Base-by-base conservation (phyloP, 2,329 filamentous ascomycete species). In the Alternaria viburni region DNA sequence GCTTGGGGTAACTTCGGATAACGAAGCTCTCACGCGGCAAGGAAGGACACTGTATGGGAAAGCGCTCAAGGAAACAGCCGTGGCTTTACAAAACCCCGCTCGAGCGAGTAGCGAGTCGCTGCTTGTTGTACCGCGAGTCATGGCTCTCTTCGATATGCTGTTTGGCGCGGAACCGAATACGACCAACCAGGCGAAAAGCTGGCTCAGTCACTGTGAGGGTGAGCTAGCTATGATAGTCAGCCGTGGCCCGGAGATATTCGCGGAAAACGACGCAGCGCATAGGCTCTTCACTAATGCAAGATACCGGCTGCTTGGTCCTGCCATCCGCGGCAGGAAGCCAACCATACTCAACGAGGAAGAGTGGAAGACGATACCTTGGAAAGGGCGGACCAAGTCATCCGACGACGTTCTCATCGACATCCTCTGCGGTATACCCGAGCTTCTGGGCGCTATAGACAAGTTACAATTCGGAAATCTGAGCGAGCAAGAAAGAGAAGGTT, bases 341-440 rank as follows among this genome's bases (percentile, higher is more conserved):
- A 76, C 73, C 6, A 66, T 77, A 17, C 52, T 81, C 17, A 74
- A 77, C 15, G 68, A 69, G 3, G 60, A 68, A 13, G 69, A 70
- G 19, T 81, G 79, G 79, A 78, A 77, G 45, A 79, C 70, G 1
- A 51, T 78, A 5, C 80, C 79, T 2, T 81, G 79, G 80, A 67
- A 50, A 25, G 69, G 65, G 15, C 66, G 69, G 41, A 66, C 66
- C 19, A 78, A 80, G 59, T 75, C 74, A 2, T 70, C 76, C 23
- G 75, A 77, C 30, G 79, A 81, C 57, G 61, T 60, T 5, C 67
- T 81, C 19, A 56, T 80, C 6, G 78, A 81, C 57, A 71, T 79
- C 12, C 60, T 78, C 9, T 73, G 73, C 8, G 65, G 69, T 3
- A 59, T 80, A 8, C 79, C 79, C 2, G 73, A 70, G 21, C 59